phyloP scores from a whole-genome alignment of 75 land plant species.

The Cunninghamia lanceolata region DNA sequence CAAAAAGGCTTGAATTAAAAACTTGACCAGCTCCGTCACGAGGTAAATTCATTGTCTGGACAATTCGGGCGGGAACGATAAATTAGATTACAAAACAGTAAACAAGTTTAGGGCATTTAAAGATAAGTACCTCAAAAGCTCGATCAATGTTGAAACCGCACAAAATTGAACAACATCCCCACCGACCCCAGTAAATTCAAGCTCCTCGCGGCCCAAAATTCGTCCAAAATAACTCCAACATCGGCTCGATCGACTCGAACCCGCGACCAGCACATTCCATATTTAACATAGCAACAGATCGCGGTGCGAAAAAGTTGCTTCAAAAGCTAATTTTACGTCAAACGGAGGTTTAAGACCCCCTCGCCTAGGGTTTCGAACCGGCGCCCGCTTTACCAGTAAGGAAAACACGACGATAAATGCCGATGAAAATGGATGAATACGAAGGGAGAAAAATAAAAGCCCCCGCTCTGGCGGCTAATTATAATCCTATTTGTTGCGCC shows the following conservation, averaged over 20 bases:
- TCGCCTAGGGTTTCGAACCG: background rate
- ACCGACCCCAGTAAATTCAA: background rate
- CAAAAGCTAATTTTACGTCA: background rate
- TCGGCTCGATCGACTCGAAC: background rate
- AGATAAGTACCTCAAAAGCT: background rate
- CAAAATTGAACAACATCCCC: background rate
- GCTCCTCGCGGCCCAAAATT: background rate
- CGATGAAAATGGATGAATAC: background rate
- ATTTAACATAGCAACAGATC: background rate
- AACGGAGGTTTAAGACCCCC: background rate
- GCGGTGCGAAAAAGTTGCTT: background rate
- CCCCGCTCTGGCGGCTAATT: background rate
- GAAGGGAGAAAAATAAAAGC: background rate
- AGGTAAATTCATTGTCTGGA: background rate
- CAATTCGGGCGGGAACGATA: background rate
- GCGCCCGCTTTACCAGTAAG: background rate
- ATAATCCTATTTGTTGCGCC: background rate
- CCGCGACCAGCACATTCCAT: background rate
- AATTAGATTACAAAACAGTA: background rate
- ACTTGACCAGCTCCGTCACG: background rate
- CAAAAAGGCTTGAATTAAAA: background rate
- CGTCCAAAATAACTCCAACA: background rate
- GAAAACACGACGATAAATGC: background rate
- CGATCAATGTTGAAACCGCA: background rate
- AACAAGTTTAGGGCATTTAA: background rate